Evolutionary conservation across 1,284 basidiomycete species (phyloP), one percentile per base, ranked within the genome.

Genomic region (Sparassis latifolia): DNA sequence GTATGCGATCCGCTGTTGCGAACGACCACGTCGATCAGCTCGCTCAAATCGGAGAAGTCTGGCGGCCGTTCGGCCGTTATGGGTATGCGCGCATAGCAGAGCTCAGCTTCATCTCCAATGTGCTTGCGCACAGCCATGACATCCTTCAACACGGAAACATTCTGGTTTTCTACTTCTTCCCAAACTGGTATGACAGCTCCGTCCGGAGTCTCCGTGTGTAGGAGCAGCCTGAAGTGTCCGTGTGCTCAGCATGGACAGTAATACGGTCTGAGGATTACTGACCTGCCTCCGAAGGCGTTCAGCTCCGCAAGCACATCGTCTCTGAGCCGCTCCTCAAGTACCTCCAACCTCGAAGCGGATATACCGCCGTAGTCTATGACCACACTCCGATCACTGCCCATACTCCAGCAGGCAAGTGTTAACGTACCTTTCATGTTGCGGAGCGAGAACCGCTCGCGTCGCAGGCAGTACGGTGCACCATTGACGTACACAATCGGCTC

Each of bases 401-500:
- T 40, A 12, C 12, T 47, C n/a, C 10, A 33, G 29, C 3, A 12
- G n/a, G 20, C 6, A 44, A 31, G 32, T 45, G 44, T 35, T 37
- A 6, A 32, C 54, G 33, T 27, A 84, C 87, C 86, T 75, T 89
- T 92, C 85, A 93, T 90, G 61, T 94, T 93, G 44, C 91, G 76
- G 53, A 94, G 66, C 4, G 89, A 88, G 58, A 85, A 91, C 2
- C 82, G 78, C 63, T 92, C 90, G 54, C 90, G 71, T 52, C 91
- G 75, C 64, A 89, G 67, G 58, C 88, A 90, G 60, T 87, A 89
- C 1, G 87, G 88, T 7, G 84, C 80, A 37, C 90, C 92, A 59
- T 97, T 97, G 62, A 99, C 84, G 63, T 96, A 95, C 1, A 97
- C 90, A 47, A 99, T 80, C 0, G 96, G 96, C 66, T 99, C 96